Evolutionary conservation across 2,329 filamentous ascomycete species (phyloP).

Genomic region (Calonectria crousiana): DNA sequence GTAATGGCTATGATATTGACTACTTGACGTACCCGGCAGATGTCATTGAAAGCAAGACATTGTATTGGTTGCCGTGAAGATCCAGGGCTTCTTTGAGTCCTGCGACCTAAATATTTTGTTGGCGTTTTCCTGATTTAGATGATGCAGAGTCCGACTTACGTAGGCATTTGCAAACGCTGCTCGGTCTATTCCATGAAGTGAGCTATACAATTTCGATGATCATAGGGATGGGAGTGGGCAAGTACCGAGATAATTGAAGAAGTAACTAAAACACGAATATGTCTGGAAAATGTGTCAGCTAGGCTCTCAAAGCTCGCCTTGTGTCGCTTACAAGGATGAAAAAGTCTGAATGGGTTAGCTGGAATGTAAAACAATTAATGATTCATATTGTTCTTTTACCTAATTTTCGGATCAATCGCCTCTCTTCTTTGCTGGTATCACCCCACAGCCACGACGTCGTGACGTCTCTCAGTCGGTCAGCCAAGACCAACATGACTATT

Average conservation of each 20-base stretch:
- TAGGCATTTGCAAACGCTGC: constrained; percentile 19
- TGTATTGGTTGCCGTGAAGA: constrained; percentile 4
- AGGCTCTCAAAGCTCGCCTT: background rate
- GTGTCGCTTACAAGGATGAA: background rate
- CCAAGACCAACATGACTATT: background rate
- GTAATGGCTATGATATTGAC: background rate
- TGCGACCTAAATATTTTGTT: background rate
- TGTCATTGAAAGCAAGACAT: constrained; percentile 12
- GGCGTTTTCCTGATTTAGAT: background rate
- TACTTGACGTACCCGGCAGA: background rate
- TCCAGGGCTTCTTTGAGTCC: constrained; percentile 12
- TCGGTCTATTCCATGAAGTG: background rate
- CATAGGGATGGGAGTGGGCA: background rate
- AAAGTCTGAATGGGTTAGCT: background rate
- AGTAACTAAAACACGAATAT: constrained; percentile 14
- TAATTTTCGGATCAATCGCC: background rate
- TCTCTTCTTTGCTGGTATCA: constrained; percentile 5
- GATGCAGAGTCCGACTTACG: background rate
- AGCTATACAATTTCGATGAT: too few relatives aligned
- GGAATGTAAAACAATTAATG: background rate
- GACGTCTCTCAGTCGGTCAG: background rate
- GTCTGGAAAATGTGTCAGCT: background rate
- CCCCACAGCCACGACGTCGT: background rate
- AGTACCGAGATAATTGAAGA: constrained; percentile 19
- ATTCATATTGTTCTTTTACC: background rate